Evolutionary conservation across 176 grass and related monocot genomes (phyloP).

Genomic region (Oryza punctata): DNA sequence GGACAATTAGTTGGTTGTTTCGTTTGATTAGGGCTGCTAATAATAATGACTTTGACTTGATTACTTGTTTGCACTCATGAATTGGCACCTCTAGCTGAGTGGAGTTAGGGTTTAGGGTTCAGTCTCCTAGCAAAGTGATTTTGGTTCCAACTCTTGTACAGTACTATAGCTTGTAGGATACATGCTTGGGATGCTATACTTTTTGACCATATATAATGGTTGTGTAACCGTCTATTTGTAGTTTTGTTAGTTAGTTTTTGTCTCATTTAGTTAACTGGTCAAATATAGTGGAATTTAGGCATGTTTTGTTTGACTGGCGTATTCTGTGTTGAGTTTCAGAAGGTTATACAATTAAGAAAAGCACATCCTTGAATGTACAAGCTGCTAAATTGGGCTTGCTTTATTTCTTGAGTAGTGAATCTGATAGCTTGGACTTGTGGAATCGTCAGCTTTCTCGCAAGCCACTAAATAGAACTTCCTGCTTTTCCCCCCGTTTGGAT

Average conservation of each 20-base stretch:
- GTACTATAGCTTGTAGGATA: neutral
- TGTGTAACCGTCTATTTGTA: conserved; percentile 19
- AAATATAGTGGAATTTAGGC: neutral
- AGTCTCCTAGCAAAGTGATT: neutral
- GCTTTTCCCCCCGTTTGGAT: neutral
- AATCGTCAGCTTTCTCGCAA: conserved; percentile 18
- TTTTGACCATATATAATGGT: neutral
- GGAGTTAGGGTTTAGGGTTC: conserved; percentile 28
- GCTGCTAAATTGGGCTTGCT: neutral
- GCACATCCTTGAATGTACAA: neutral
- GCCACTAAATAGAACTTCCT: conserved; percentile 4
- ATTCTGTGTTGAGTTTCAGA: neutral
- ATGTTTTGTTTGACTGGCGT: neutral
- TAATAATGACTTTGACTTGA: neutral
- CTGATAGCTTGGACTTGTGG: neutral
- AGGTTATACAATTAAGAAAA: neutral
- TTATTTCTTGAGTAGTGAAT: neutral
- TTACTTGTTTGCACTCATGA: neutral
- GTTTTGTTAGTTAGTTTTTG: conserved; percentile 21
- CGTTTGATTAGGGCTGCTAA: neutral
- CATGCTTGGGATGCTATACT: neutral
- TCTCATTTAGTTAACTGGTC: neutral
- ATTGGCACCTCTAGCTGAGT: neutral
- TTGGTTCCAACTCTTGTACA: neutral
- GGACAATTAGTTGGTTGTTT: conserved; percentile 1